Percentiles rank a stretch among this genome's conserved stretches.
Conservation (phyloP, 139 green algal genomes). For the Eudorina sp. region DNA sequence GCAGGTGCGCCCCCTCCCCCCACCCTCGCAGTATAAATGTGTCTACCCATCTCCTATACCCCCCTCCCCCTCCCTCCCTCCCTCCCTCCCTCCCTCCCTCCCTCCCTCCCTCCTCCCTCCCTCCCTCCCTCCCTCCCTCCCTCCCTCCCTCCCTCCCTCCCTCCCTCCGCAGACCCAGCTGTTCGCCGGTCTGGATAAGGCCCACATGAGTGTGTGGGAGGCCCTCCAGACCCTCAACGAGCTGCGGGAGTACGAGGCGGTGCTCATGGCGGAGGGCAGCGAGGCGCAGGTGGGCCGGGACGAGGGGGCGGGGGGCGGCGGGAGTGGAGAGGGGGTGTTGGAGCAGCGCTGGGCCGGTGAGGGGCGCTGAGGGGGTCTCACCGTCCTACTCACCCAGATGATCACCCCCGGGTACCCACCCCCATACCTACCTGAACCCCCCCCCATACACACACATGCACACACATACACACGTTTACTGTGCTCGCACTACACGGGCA, state of each 20-base stretch:
- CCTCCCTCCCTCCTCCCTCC: neutral
- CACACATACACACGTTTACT: too few relatives aligned
- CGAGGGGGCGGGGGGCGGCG: neutral
- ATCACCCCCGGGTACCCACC: too few relatives aligned
- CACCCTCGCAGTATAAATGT: too few relatives aligned
- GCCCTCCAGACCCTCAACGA: slow-evolving; percentile 78
- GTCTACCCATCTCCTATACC: too few relatives aligned
- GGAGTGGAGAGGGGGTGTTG: neutral
- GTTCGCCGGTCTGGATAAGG: slow-evolving; percentile 71
- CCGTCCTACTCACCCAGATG: too few relatives aligned
- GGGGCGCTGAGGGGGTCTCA: too few relatives aligned
- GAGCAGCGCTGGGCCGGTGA: neutral
- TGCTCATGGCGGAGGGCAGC: slow-evolving; percentile 57
- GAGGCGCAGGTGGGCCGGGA: slow-evolving; percentile 32
- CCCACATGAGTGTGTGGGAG: slow-evolving; percentile 81
- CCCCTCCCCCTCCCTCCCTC: too few relatives aligned
- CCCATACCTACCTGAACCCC: too few relatives aligned
- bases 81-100: too few relatives aligned
- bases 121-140: neutral
- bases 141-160: neutral
- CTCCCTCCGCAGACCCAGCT: slow-evolving; percentile 5
- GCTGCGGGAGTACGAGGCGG: slow-evolving; percentile 83
- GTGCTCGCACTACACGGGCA: too few relatives aligned
- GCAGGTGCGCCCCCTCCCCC: too few relatives aligned
- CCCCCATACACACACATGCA: too few relatives aligned